Evolutionary conservation across 2,329 filamentous ascomycete genomes (phyloP), one percentile per base, ranked within the genome.

Genomic region (Exophiala aquamarina): DNA sequence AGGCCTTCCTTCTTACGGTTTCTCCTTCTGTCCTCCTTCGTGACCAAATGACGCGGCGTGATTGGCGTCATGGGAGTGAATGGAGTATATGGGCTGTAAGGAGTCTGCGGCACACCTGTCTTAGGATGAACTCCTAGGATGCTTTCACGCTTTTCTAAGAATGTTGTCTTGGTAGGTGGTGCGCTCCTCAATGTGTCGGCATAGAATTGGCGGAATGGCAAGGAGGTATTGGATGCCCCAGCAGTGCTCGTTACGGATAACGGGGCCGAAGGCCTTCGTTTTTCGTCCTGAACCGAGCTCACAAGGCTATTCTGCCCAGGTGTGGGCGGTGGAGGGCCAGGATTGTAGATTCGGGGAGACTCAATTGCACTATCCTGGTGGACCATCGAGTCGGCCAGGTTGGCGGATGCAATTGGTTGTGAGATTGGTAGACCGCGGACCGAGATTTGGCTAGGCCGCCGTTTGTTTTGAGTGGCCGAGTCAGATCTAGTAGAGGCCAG

Each of bases 371-470:
- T 71, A 17, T 74, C 71, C 11, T 70, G 65, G 50, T 75, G 75
- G 38, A 74, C 67, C 3, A 67, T 64, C 19, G 65, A 64, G 0
- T 69, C 65, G 48, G 68, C 68, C 18, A 70, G 66, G 13, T 74
- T 70, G 9, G 72, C 70, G 1, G 71, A 73, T 23, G 63, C 63
- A 31, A 81, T 65, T 2, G 79, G 79, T 6, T 76, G 72, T 15
- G 77, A 81, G 56, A 84, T 83, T 49, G 75, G 73, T 29, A 82
- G 67, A 49, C 78, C 78, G 42, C 76, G 76, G 36, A 82, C 64
- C 6, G 66, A 64, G 34, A 70, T 50, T 19, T 62, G 62, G 2
- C 63, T 68, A 2, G 69, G 69, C 38, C 74, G 70, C 55, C 72
- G 66, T 54, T 72, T 76, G 52, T 63, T 62, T 65, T 61, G 61